Percentiles rank a stretch among this genome's conserved stretches.
These are phyloP conservation scores for Arabidopsis lyrata DNA, from an alignment of 441 rosid species.

Conservation along the genomic window DNA sequence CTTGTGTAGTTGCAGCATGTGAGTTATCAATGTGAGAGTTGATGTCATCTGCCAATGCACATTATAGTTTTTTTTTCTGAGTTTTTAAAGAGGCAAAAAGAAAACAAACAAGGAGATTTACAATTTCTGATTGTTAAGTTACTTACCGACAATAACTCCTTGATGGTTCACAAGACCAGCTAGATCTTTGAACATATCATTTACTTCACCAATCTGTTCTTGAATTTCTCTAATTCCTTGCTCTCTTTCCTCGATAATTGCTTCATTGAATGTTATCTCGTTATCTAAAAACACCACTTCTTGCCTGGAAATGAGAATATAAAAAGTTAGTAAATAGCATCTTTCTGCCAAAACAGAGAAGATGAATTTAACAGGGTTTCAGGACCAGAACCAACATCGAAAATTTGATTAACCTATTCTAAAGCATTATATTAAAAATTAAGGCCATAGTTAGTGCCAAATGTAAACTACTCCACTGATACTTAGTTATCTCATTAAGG, in stretches of 20 bases:
- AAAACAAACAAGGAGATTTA: background rate
- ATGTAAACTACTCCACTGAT: background rate
- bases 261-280: constrained; percentile 72
- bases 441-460: background rate
- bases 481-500: background rate
- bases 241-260: constrained; percentile 74
- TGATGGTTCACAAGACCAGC: constrained; percentile 63
- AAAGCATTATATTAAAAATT: background rate
- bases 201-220: constrained; percentile 69
- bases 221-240: constrained; percentile 74
- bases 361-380: constrained; percentile 18
- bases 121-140: background rate
- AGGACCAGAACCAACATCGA: constrained; percentile 11
- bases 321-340: constrained; percentile 16
- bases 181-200: constrained; percentile 72
- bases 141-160: constrained; percentile 65
- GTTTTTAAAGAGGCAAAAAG: background rate
- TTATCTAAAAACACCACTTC: constrained; percentile 59
- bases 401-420: background rate
- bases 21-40: constrained; percentile 64
- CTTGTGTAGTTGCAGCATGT: constrained; percentile 57
- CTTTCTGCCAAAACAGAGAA: constrained; percentile 17
- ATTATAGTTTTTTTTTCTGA: constrained; percentile 16
- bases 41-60: constrained; percentile 58
- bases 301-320: constrained; percentile 48